phyloP scores from a whole-genome alignment of 129 eudicot species.

The Cynara cardunculus region DNA sequence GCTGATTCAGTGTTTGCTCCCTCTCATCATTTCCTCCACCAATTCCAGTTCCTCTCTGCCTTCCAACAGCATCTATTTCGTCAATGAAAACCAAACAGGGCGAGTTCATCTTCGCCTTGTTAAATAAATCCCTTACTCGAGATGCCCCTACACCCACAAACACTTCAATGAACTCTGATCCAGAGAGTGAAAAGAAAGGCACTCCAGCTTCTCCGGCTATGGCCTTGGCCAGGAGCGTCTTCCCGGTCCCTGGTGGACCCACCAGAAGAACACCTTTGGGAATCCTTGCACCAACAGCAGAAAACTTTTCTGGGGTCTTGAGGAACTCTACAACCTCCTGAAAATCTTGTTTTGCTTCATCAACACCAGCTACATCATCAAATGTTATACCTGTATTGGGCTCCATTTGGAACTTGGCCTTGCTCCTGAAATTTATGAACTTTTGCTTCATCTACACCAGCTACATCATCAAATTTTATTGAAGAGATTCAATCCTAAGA shows the following conservation, averaged over 20 bases:
- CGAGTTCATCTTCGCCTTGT: constrained; percentile 56
- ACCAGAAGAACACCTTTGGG: constrained; percentile 78
- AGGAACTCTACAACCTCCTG: constrained; percentile 75
- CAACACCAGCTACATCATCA: constrained; percentile 79
- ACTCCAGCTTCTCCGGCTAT: constrained; percentile 92
- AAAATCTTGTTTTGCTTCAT: constrained; percentile 88
- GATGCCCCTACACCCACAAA: constrained; percentile 87
- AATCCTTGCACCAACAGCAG: constrained; percentile 70
- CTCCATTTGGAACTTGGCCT: constrained; percentile 82
- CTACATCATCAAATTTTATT: too few species aligned
- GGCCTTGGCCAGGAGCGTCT: constrained; percentile 83
- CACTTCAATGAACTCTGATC: constrained; percentile 75
- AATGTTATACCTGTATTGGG: constrained; percentile 79
- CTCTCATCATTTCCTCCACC: constrained; percentile 88
- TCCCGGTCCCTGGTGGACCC: constrained; percentile 91
- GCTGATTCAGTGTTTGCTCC: constrained; percentile 72
- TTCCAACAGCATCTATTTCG: constrained; percentile 84
- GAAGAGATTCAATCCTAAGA: not conserved
- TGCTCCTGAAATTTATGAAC: constrained; percentile 49
- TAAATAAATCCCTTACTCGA: constrained; percentile 73
- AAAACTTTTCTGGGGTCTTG: constrained; percentile 63
- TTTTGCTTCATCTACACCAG: not conserved
- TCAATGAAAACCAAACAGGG: constrained; percentile 75
- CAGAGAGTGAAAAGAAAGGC: constrained; percentile 73
- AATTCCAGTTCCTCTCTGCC: constrained; percentile 79